These are phyloP conservation scores for Zygoascus flipseniorum DNA, from an alignment of 805 yeast species.

Conservation along the genomic window DNA sequence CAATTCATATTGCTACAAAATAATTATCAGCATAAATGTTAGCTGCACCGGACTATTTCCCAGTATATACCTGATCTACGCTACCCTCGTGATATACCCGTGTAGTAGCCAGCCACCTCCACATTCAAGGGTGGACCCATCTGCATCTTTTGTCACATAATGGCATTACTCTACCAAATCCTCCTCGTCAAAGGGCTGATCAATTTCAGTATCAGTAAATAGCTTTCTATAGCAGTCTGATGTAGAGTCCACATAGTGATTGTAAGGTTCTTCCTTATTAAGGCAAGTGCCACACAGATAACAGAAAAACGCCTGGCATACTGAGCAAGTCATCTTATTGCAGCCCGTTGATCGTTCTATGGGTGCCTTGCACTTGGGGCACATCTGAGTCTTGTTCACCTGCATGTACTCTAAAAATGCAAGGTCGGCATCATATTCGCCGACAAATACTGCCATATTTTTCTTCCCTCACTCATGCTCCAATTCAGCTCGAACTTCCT, in stretches of 20 bases:
- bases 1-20: too few species aligned
- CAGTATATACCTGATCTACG: too few species aligned
- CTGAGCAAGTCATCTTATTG: conserved; percentile 16
- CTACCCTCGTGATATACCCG: too few species aligned
- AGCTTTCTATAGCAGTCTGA: conserved; percentile 14
- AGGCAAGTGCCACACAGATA: conserved; percentile 12
- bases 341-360: conserved; percentile 16
- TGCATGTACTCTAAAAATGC: conserved; percentile 14
- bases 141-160: too few species aligned
- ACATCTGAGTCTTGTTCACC: conserved; percentile 4
- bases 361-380: conserved; percentile 16
- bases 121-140: too few species aligned
- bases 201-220: conserved; percentile 16
- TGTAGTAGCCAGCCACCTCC: too few species aligned
- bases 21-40: too few species aligned
- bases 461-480: conserved; percentile 15
- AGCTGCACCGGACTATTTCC: too few species aligned
- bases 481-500: conserved; percentile 2
- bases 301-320: conserved; percentile 16
- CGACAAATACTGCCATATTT: conserved; percentile 11
- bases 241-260: conserved; percentile 11
- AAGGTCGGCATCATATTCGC: conserved; percentile 8
- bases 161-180: neutral
- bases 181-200: neutral
- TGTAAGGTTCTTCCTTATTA: conserved; percentile 11